phyloP scores from a whole-genome alignment of 148 eudicot species.

The Vaccinium corymbosum region DNA sequence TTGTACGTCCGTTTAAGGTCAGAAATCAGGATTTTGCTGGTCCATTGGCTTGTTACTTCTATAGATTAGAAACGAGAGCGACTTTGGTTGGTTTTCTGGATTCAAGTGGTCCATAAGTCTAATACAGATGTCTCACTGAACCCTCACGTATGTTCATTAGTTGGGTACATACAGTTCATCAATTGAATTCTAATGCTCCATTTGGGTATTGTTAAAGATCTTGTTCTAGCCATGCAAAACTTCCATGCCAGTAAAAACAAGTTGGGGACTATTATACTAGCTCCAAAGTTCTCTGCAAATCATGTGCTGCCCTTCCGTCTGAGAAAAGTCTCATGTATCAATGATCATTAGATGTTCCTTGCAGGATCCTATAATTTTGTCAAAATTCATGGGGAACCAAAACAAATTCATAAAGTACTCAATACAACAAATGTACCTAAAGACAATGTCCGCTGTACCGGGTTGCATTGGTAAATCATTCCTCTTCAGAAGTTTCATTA shows the following conservation, averaged over 20 bases:
- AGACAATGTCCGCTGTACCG: slow-evolving; percentile 82
- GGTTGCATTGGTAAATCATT: slow-evolving; percentile 81
- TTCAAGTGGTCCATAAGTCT: background rate
- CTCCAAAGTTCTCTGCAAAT: background rate
- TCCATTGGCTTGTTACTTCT: background rate
- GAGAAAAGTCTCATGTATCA: background rate
- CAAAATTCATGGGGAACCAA: background rate
- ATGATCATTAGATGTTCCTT: background rate
- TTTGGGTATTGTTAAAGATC: background rate
- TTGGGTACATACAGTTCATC: background rate
- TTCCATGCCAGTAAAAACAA: background rate
- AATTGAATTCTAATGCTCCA: background rate
- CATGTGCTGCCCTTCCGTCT: background rate
- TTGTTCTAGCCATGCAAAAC: background rate
- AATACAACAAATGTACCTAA: slow-evolving; percentile 43
- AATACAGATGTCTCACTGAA: background rate
- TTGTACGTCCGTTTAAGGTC: background rate
- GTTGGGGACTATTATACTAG: background rate
- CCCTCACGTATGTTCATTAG: background rate
- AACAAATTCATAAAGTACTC: background rate
- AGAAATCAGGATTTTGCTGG: background rate
- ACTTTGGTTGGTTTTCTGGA: background rate
- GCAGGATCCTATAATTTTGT: background rate
- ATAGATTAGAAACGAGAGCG: background rate
- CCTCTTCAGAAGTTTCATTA: slow-evolving; percentile 67